Base-by-base conservation (phyloP, 2,329 filamentous ascomycete genomes). In the Cryphonectria parasitica region DNA sequence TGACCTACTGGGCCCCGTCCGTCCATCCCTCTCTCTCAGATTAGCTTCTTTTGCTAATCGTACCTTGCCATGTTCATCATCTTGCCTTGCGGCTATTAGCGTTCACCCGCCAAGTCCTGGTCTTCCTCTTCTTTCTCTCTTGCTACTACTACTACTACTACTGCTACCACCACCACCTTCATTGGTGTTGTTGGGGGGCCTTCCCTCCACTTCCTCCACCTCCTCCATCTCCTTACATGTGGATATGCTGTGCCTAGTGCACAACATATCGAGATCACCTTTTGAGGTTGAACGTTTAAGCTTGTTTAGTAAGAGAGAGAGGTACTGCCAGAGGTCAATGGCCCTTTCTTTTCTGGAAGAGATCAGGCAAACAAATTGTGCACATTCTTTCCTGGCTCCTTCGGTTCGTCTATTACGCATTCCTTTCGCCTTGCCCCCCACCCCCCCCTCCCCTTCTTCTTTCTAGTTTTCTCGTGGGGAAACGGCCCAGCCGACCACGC, bases 41-140 rank as follows among this genome's bases (percentile, higher is more conserved):
- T 49, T 49, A 22, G 19, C 17, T 17, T 10, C 34, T 17, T 17
- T 39, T 36, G 58, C 58, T 34, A 13, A 61, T 61, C 17, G 58
- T 39, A n/a, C 58, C 19, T n/a, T 22, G 58, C 8, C 10, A 3
- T 39, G 58, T 39, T 13, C 58, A 31, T 61, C 34, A 8, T 39
- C 34, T 19, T 61, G 31, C n/a, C 19, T 39, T 61, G 58, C 58
- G 19, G 58, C 34, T 61, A 61, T 61, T 39, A n/a, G 58, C 22
- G 13, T 28, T 34, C 45, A 49, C 45, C 22, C 8, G 22, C 25
- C 36, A 11, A 31, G 15, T 17, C 28, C 31, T 34, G 34, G 34
- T 58, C 15, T n/a, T 19, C 17, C 17, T 15, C 4, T 25, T 31
- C 8, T 49, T 49, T n/a, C 22, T 19, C 45, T 49, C 6, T 49